A percentile compares a stretch with the other conserved stretches of the same genome.
Conservation (phyloP, 805 yeast species). For the Metschnikowia borealis region DNA sequence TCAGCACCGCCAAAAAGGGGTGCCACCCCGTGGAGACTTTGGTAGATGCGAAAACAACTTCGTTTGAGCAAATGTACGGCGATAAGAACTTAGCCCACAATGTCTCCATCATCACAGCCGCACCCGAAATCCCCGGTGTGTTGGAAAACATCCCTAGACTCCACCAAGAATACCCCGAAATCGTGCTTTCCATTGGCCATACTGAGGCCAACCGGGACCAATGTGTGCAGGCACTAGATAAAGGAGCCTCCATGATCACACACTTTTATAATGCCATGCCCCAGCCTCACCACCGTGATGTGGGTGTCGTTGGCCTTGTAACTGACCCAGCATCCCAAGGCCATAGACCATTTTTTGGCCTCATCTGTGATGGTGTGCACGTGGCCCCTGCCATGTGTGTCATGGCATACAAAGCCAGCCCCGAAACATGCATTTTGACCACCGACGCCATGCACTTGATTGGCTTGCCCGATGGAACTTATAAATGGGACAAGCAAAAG, state of each 20-base stretch:
- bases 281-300: conserved; percentile 55
- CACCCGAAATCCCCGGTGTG: conserved; percentile 49
- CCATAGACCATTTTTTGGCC: conserved; percentile 46
- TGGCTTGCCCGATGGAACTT: conserved; percentile 55
- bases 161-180: conserved; percentile 20
- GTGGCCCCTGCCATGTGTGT: conserved; percentile 52
- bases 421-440: conserved; percentile 51
- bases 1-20: conserved; percentile 45
- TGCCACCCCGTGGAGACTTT: conserved; percentile 49
- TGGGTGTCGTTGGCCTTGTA: conserved; percentile 51
- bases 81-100: conserved; percentile 29
- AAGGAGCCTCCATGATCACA: conserved; percentile 59
- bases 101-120: conserved; percentile 45
- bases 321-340: conserved; percentile 23
- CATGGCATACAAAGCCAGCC: conserved; percentile 47
- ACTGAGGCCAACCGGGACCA: conserved; percentile 39
- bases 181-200: conserved; percentile 47
- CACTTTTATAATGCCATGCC: conserved; percentile 64
- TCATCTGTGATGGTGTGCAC: conserved; percentile 57
- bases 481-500: conserved; percentile 47
- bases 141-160: conserved; percentile 40
- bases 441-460: conserved; percentile 59
- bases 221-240: conserved; percentile 40
- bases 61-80: conserved; percentile 37
- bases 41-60: conserved; percentile 28